Evolutionary conservation across 2,329 filamentous ascomycete species (phyloP), one percentile per base, ranked within the genome.

Genomic region (Diaporthe citri): DNA sequence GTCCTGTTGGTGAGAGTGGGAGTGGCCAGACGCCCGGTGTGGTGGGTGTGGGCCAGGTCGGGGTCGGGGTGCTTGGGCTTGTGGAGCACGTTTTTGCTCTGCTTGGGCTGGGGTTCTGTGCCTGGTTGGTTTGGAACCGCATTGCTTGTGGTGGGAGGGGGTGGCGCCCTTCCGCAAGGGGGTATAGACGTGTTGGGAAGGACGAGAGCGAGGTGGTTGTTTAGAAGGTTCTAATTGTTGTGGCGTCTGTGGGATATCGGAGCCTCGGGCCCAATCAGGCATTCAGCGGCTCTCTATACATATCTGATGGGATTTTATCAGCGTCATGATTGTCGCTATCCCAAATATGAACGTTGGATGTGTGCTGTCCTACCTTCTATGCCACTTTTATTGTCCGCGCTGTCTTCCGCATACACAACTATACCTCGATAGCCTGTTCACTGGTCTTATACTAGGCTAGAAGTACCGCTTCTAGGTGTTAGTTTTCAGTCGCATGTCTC

Each of bases 41-140:
- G 8, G 62, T 39, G 12, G 15, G 17, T n/a, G 60, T 36, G 3
- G 51, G 39, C 0, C 31, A 57, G 10, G 51, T 66, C 36, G 56
- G 46, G 22, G 36, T 34, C 2, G 43, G 73, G 4, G 57, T 62
- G 8, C 9, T 71, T 41, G 48, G 66, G 28, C 28, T 74, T 4
- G 7, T 72, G 46, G 73, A 74, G 73, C 73, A 74, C 13, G 20
- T 57, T 0, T 71, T 74, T 66, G 73, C 73, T 39, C 52, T 74
- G 22, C 17, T 71, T 34, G 73, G 73, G 46, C 20, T 74, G 48
- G 73, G 73, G 3, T 4, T 74, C 4, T 71, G 66, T 34, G 73
- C 57, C 22, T 74, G 73, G 73, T 52, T 55, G 56, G 28, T 72
- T 12, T 72, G 67, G 67, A 55, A 4, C 3, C 46, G 66, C 17